Conservation (phyloP, 129 eudicot species). For the Rutidosis leptorrhynchoides region DNA sequence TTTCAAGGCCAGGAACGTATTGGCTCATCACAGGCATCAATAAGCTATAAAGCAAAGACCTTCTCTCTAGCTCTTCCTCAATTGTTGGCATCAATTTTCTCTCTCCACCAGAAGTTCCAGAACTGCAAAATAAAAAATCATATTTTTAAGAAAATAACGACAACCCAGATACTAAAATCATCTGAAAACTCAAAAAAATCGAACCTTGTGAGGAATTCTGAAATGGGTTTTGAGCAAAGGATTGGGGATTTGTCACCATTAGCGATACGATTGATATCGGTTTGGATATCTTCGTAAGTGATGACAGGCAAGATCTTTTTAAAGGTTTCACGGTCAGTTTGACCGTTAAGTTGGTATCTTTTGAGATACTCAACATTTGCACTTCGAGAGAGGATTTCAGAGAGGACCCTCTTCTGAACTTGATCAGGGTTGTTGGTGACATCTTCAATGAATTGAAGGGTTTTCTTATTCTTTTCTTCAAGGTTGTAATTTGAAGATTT, state of each 20-base stretch:
- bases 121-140: slow-evolving; percentile 25
- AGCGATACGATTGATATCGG: slow-evolving; percentile 55
- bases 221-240: slow-evolving; percentile 57
- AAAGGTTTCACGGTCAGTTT: slow-evolving; percentile 43
- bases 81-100: slow-evolving; percentile 8
- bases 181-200: background rate
- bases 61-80: slow-evolving; percentile 51
- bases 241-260: slow-evolving; percentile 64
- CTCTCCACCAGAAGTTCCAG: slow-evolving; percentile 76
- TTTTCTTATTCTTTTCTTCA: slow-evolving; percentile 33
- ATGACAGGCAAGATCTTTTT: slow-evolving; percentile 58
- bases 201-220: slow-evolving; percentile 79
- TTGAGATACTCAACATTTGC: slow-evolving; percentile 51
- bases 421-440: slow-evolving; percentile 51
- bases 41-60: slow-evolving; percentile 50
- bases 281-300: slow-evolving; percentile 51
- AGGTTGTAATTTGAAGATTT: no score
- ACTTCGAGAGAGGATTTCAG: slow-evolving; percentile 54
- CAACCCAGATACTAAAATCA: no score
- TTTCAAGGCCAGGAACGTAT: slow-evolving; percentile 49
- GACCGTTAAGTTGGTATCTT: slow-evolving; percentile 49
- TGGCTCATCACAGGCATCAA: slow-evolving; percentile 71
- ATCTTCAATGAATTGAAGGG: slow-evolving; percentile 61
- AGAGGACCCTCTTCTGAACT: slow-evolving; percentile 43
- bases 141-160: no score